These are phyloP conservation scores for Penicillium goetzii DNA, from an alignment of 495 filamentous ascomycete genomes.

Conservation along the genomic window DNA sequence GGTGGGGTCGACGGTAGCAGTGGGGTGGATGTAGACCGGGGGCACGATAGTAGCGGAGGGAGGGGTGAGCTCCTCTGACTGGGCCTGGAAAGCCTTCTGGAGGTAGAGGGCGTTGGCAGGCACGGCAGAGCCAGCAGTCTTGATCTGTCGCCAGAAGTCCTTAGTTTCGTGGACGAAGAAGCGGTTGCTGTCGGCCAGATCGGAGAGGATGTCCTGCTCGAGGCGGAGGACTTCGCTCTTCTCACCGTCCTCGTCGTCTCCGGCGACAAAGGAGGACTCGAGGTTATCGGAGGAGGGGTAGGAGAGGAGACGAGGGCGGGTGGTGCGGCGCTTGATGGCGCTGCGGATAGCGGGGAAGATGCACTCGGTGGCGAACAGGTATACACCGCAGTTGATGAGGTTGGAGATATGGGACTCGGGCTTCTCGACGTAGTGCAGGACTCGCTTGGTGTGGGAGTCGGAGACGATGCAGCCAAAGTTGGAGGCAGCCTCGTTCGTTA, in stretches of 20 bases:
- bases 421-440: conserved; percentile 99
- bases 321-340: conserved; percentile 94
- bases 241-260: conserved; percentile 71
- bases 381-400: conserved; percentile 99
- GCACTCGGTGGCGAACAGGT: conserved; percentile 91
- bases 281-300: conserved; percentile 96
- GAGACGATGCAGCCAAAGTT: conserved; percentile 99
- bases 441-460: conserved; percentile 90
- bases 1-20: conserved; percentile 89
- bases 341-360: conserved; percentile 96
- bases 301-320: conserved; percentile 85
- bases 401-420: conserved; percentile 98
- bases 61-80: conserved; percentile 77
- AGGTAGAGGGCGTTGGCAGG: conserved; percentile 98
- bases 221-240: conserved; percentile 90
- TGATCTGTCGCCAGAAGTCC: conserved; percentile 99
- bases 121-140: conserved; percentile 96
- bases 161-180: conserved; percentile 99
- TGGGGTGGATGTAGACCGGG: conserved; percentile 96
- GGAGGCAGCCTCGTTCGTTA: conserved; percentile 86
- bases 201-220: conserved; percentile 96
- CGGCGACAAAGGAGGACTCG: conserved; percentile 75
- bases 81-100: conserved; percentile 87
- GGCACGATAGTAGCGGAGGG: conserved; percentile 89
- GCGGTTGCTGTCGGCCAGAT: conserved; percentile 94